Evolutionary conservation across 2,329 filamentous ascomycete species (phyloP), one percentile per base, ranked within the genome.

Genomic region (Arthrobotrys entomopaga): DNA sequence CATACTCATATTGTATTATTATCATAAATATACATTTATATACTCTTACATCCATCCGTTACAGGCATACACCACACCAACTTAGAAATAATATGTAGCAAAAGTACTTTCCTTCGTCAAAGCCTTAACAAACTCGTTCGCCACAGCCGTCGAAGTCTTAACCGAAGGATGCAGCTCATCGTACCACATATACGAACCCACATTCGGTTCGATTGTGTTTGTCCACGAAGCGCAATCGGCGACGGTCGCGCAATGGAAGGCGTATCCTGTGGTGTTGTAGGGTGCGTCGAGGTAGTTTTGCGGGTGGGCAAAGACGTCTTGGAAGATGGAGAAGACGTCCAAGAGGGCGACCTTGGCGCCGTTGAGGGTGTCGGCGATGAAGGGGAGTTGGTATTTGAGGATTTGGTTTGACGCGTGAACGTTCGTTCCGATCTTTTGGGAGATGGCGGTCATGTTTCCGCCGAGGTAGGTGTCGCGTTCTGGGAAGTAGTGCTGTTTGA

Each of bases 131-230:
- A 46, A 73, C 40, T 73, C 69, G 26, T 60, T 29, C 15, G 69
- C 69, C 13, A 73, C 69, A 19, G 58, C 56, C 29, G 69, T 60
- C 26, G 57, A 54, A 20, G 61, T 66, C 61, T 42, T 66, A n/a
- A 56, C 85, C 29, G 87, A 88, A 0, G 90, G 90, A 82, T 94
- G 91, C 79, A 93, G 80, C 79, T 88, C 86, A 81, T 94, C 90
- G 78, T 85, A 91, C 89, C 90, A 93, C 80, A 92, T 77, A 79
- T 87, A 93, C 52, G 77, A 90, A 86, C 38, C 83, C 80, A 38
- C 83, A 82, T 2, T 83, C 66, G 13, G 81, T 76, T 42, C 82
- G 81, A 66, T 82, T 80, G 5, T 76, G 76, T 3, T 82, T 81
- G 7, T 77, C 80, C 2, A 79, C 61, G 67, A 82, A 78, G 48